Evolutionary conservation across 257 asterid genomes (phyloP).

Genomic region (Primulina tabacum): DNA sequence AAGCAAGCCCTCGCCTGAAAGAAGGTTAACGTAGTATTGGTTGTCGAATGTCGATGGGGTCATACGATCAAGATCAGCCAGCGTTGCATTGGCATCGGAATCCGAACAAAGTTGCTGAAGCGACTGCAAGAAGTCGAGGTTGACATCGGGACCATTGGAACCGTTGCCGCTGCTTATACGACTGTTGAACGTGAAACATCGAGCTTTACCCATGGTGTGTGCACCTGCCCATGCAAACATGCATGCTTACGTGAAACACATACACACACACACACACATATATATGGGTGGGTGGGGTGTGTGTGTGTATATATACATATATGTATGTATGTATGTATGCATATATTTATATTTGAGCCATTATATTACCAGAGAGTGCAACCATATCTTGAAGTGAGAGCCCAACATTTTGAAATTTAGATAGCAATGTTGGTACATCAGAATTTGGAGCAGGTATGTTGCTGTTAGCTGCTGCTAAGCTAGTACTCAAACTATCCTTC

Average conservation of each 20-base stretch:
- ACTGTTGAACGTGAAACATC: conserved; percentile 60
- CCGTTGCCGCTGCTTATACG: conserved; percentile 36
- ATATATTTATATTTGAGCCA: too few relatives aligned
- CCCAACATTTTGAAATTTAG: conserved; percentile 65
- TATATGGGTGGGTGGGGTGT: too few relatives aligned
- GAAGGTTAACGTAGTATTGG: conserved; percentile 62
- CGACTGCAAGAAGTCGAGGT: conserved; percentile 50
- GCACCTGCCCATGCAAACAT: conserved; percentile 44
- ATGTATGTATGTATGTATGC: too few relatives aligned
- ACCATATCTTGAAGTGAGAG: conserved; percentile 65
- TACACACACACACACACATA: too few relatives aligned
- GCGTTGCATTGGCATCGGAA: conserved; percentile 38
- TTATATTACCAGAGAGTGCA: conserved; percentile 67
- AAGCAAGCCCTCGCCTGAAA: conserved; percentile 70
- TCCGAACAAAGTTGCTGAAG: conserved; percentile 61
- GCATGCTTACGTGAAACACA: not conserved
- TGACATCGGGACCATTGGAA: conserved; percentile 31
- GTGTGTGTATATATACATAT: too few relatives aligned
- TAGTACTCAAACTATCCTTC: conserved; percentile 56
- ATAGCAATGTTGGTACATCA: conserved; percentile 51
- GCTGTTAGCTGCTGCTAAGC: conserved; percentile 59
- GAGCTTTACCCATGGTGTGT: conserved; percentile 83
- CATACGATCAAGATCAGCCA: conserved; percentile 62
- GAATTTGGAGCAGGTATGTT: conserved; percentile 80
- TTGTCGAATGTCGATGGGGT: conserved; percentile 67